Evolutionary conservation across 2,329 filamentous ascomycete genomes (phyloP).

Genomic region (Colletotrichum sp.): DNA sequence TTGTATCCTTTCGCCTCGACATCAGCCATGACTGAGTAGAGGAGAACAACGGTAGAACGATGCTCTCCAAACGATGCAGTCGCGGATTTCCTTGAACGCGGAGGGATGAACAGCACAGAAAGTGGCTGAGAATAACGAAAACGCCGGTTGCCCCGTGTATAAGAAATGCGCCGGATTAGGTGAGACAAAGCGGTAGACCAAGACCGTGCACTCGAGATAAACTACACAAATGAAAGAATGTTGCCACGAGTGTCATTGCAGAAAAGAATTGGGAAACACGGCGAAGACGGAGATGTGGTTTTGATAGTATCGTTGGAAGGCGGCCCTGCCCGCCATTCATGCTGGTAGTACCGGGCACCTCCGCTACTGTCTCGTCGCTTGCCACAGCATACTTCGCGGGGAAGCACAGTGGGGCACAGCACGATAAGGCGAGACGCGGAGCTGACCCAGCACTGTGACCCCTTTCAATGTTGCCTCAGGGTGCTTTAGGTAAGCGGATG

Average conservation of each 20-base stretch:
- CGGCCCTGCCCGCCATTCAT: slow-evolving; percentile 10
- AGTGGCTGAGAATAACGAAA: background rate
- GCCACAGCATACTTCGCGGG: background rate
- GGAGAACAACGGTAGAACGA: background rate
- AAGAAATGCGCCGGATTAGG: background rate
- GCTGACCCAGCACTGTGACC: background rate
- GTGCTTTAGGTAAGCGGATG: background rate
- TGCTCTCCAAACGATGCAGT: background rate
- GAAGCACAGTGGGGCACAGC: background rate
- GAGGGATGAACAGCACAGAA: background rate
- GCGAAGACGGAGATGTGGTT: background rate
- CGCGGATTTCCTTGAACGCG: background rate
- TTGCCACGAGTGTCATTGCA: background rate
- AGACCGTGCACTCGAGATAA: background rate
- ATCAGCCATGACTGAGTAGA: background rate
- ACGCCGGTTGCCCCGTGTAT: background rate
- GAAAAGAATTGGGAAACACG: background rate
- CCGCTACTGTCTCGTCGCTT: slow-evolving; percentile 3
- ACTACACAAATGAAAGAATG: background rate
- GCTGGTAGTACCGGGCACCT: slow-evolving; percentile 12
- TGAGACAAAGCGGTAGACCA: background rate
- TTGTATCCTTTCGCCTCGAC: slow-evolving; percentile 53
- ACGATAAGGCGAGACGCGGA: background rate
- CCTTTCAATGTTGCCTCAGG: background rate
- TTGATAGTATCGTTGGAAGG: background rate